phyloP scores from a whole-genome alignment of 176 grass and related monocot genomes.

The Dactylis glomerata region DNA sequence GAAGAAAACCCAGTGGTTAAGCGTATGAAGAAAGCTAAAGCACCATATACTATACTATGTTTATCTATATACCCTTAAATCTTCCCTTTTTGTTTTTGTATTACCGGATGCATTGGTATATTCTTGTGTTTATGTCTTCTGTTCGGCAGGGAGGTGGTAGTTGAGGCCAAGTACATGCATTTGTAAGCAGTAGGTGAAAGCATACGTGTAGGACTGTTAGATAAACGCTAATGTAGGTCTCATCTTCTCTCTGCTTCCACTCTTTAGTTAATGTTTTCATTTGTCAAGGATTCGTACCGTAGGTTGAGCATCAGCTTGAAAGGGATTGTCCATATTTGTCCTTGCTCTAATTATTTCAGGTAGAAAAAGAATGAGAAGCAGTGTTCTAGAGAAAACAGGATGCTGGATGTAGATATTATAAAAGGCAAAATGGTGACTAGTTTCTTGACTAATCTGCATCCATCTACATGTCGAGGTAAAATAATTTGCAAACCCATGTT shows the following conservation, averaged over 20 bases:
- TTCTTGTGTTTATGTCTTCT: not conserved
- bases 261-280: not conserved
- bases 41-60: not conserved
- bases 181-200: conserved; percentile 31
- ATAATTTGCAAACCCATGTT: not conserved
- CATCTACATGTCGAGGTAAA: not conserved
- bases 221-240: not conserved
- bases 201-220: conserved; percentile 29
- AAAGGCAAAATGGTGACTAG: too few relatives aligned
- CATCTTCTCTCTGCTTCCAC: not conserved
- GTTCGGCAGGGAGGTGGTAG: conserved; percentile 2
- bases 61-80: not conserved
- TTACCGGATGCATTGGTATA: not conserved
- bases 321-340: conserved; percentile 17
- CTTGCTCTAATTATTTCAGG: not conserved
- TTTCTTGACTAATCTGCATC: not conserved
- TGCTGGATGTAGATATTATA: not conserved
- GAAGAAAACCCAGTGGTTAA: conserved; percentile 6
- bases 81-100: not conserved
- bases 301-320: conserved; percentile 19
- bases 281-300: not conserved
- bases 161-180: conserved; percentile 16
- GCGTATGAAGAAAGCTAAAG: conserved; percentile 3
- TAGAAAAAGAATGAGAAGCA: not conserved
- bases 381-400: not conserved